A percentile compares a stretch with the other conserved stretches of the same genome.
These are phyloP conservation scores for Cicer bijugum DNA, from an alignment of 306 rosid species.

Conservation along the genomic window DNA sequence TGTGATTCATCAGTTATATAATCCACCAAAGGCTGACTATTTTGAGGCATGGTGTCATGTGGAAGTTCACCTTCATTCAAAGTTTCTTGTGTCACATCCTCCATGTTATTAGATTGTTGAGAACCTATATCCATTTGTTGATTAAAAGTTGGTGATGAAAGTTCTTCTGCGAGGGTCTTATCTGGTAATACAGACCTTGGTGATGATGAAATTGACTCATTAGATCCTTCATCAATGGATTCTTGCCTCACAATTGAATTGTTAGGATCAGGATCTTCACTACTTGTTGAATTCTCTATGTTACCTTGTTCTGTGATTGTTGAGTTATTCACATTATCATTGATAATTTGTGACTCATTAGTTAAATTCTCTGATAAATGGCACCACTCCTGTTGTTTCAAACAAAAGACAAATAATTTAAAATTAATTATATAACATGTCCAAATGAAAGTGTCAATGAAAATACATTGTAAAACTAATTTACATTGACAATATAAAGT, in stretches of 20 bases:
- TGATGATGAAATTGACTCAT: conserved; percentile 50
- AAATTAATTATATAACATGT: no score
- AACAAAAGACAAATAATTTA: no score
- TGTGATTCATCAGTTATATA: conserved; percentile 35
- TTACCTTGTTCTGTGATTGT: conserved; percentile 18
- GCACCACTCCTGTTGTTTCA: conserved; percentile 45
- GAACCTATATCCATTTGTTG: conserved; percentile 25
- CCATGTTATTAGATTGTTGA: conserved; percentile 30
- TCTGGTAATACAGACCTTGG: conserved; percentile 53
- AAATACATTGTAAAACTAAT: no score
- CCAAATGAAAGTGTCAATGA: no score
- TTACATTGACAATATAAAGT: no score
- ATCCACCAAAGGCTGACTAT: conserved; percentile 26
- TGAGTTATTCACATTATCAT: conserved; percentile 36
- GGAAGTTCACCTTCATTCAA: conserved; percentile 28
- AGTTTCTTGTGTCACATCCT: conserved; percentile 36
- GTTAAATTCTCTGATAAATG: conserved; percentile 38
- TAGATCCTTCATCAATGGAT: conserved; percentile 45
- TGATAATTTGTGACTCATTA: conserved; percentile 30
- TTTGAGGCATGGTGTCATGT: conserved; percentile 17
- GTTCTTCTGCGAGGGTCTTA: conserved; percentile 31
- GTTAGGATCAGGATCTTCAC: conserved; percentile 41
- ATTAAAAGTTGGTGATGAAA: conserved; percentile 40
- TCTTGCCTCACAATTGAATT: conserved; percentile 44
- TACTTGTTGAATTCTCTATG: conserved; percentile 42